phyloP scores from a whole-genome alignment of 129 eudicot genomes.

The Silybum marianum region DNA sequence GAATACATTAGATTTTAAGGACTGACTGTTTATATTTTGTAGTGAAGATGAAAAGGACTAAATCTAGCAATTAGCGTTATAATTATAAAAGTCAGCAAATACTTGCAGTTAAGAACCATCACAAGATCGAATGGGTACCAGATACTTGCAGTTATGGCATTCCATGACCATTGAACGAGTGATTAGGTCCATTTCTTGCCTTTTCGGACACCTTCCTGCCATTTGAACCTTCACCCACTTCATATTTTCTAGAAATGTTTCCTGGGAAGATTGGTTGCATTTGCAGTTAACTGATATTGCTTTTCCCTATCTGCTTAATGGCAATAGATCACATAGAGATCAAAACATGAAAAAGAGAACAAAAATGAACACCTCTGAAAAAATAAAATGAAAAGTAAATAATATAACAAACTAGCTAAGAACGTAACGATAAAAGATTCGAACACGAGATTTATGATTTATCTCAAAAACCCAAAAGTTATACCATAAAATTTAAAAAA shows the following conservation, averaged over 20 bases:
- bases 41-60: not conserved
- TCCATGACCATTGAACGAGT: not conserved
- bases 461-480: not conserved
- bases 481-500: not conserved
- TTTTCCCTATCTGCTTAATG: slow-evolving; percentile 37
- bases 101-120: not conserved
- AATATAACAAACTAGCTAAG: not conserved
- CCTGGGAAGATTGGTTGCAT: slow-evolving; percentile 33
- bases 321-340: slow-evolving; percentile 2
- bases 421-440: not conserved
- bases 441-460: not conserved
- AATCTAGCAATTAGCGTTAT: not conserved
- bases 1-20: not conserved
- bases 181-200: slow-evolving; percentile 14
- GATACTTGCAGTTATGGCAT: not conserved
- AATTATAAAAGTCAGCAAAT: not conserved
- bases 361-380: not conserved
- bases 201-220: not conserved
- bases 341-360: not conserved
- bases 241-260: slow-evolving; percentile 28
- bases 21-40: not conserved
- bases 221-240: slow-evolving; percentile 22
- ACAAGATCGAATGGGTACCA: not conserved
- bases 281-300: slow-evolving; percentile 18
- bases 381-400: not conserved